These are phyloP conservation scores for Salvia miltiorrhiza DNA, from an alignment of 257 asterid genomes.

Conservation along the genomic window DNA sequence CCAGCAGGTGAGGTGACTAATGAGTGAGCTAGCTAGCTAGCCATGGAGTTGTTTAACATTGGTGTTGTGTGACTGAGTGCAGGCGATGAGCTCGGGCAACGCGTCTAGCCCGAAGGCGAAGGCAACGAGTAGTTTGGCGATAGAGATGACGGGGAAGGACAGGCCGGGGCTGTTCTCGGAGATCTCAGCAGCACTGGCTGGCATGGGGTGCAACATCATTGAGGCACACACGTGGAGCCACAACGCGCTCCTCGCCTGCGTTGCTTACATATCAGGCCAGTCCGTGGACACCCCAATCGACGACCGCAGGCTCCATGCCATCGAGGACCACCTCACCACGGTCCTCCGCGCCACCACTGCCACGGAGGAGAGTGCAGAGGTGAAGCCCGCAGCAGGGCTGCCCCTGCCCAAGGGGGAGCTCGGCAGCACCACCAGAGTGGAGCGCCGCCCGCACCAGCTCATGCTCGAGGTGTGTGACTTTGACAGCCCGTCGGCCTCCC, in stretches of 20 bases:
- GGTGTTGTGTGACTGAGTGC: constrained; percentile 2
- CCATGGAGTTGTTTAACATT: too few relatives aligned
- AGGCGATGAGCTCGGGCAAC: constrained; percentile 40
- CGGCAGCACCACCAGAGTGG: constrained; percentile 50
- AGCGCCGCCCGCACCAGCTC: constrained; percentile 70
- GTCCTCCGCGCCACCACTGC: constrained; percentile 58
- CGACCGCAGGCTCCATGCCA: constrained; percentile 50
- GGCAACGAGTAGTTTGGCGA: too few relatives aligned
- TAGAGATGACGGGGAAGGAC: constrained; percentile 75
- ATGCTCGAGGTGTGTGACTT: constrained; percentile 60
- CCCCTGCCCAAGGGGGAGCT: constrained; percentile 42
- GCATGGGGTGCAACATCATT: constrained; percentile 60
- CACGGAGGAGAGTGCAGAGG: constrained; percentile 30
- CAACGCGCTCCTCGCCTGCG: constrained; percentile 62
- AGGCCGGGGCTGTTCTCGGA: constrained; percentile 75
- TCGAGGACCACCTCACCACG: constrained; percentile 61
- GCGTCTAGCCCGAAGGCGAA: background rate
- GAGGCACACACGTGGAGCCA: constrained; percentile 88
- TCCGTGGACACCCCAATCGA: constrained; percentile 44
- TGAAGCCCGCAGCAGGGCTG: constrained; percentile 51
- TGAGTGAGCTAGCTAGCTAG: too few relatives aligned
- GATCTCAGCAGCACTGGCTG: constrained; percentile 76
- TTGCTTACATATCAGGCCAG: constrained; percentile 57
- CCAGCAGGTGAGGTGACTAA: too few relatives aligned
- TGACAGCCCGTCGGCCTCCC: constrained; percentile 33